Evolutionary conservation across 2,329 filamentous ascomycete species (phyloP), one percentile per base, ranked within the genome.

Genomic region (Diaporthe batatas): DNA sequence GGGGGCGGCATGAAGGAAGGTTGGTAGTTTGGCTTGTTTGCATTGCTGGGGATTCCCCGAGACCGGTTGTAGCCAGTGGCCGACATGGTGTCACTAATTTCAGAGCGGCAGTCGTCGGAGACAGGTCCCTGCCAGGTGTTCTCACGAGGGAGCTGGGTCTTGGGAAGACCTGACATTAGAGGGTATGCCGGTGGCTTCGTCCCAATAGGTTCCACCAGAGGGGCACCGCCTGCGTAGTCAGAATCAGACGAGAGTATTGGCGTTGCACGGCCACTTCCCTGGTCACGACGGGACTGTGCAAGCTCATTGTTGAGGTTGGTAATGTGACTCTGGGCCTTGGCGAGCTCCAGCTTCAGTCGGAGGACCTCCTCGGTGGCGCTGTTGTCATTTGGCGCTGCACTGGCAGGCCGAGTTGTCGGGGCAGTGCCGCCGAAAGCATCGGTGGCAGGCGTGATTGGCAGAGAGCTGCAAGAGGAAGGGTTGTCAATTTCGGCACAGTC

Each of bases 261-360:
- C 69, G 89, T 84, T 11, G 80, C 82, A 76, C 89, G 88, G 62
- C 90, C 88, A 70, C 88, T 83, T 14, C 90, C 92, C 69, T 89
- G 84, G 44, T 85, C 84, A 71, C 90, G 87, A 39, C 90, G 90
- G 32, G 86, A 90, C 75, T 93, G 90, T 51, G 90, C 87, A 74
- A 94, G 86, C 82, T 94, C 91, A 70, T 93, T 88, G 72, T 93
- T 92, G 79, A 95, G 90, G 72, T 89, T 91, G 58, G 87, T 89
- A 78, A 95, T 93, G 78, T 91, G 89, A 79, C 86, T 91, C 74
- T 93, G 90, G 47, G 93, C 92, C 74, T 91, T 87, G 55, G 91
- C 91, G 68, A 96, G 88, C 82, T 95, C 90, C 68, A 91, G 82
- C 83, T 93, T 93, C 72, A 95, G 85, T 68, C 89, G 90, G 73